Percentiles rank a stretch among this genome's conserved stretches.
phyloP scores from a whole-genome alignment of 768 basidiomycete genomes.

The Russula olivacea region DNA sequence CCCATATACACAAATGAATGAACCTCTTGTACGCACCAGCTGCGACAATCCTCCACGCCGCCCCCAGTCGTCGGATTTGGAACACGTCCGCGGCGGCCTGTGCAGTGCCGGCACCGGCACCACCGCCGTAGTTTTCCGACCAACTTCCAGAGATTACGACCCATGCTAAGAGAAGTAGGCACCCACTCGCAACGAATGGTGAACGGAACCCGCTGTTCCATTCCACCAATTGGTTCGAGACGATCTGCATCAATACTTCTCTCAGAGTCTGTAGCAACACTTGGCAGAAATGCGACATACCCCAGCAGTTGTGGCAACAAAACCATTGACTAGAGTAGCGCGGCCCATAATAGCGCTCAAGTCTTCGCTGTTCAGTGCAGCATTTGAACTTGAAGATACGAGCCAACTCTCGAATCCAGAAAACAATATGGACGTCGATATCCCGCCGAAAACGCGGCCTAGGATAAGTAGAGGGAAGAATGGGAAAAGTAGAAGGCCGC shows the following conservation, averaged over 20 bases:
- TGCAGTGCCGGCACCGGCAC: slow-evolving; percentile 27
- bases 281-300: slow-evolving; percentile 35
- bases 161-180: slow-evolving; percentile 48
- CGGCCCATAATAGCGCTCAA: slow-evolving; percentile 67
- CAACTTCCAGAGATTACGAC: slow-evolving; percentile 52
- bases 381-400: slow-evolving; percentile 51
- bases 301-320: slow-evolving; percentile 64
- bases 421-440: slow-evolving; percentile 71
- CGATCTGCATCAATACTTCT: not conserved
- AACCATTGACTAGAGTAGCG: slow-evolving; percentile 66
- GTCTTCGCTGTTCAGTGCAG: slow-evolving; percentile 48
- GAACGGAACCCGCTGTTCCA: slow-evolving; percentile 45
- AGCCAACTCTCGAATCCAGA: slow-evolving; percentile 77
- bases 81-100: slow-evolving; percentile 37
- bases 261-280: not conserved
- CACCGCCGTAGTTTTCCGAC: slow-evolving; percentile 65
- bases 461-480: slow-evolving; percentile 53
- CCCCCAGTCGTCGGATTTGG: slow-evolving; percentile 46
- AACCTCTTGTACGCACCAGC: slow-evolving; percentile 11
- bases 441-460: slow-evolving; percentile 61
- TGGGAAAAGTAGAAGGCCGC: slow-evolving; percentile 52
- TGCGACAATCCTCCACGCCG: slow-evolving; percentile 53
- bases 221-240: slow-evolving; percentile 51
- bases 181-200: slow-evolving; percentile 63
- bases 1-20: not conserved